Conservation (phyloP, 1,139 yeast genomes). For the Saccharomyces hybrid region DNA sequence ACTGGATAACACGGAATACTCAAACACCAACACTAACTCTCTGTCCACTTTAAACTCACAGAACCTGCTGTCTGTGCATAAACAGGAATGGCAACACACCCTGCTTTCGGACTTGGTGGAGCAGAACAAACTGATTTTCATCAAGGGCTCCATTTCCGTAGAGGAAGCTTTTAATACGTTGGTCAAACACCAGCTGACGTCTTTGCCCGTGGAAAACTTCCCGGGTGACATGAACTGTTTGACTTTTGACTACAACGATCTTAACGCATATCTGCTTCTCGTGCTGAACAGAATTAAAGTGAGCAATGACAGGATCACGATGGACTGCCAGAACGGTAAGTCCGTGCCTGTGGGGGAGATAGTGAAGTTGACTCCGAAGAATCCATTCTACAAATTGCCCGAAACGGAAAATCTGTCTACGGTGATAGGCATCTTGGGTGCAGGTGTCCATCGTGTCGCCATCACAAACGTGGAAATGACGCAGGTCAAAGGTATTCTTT, state of each 20-base stretch:
- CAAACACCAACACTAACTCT: conserved; percentile 13
- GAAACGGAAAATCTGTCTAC: conserved; percentile 60
- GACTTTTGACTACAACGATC: conserved; percentile 76
- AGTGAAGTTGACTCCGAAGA: conserved; percentile 63
- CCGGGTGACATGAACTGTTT: conserved; percentile 47
- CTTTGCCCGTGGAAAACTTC: conserved; percentile 57
- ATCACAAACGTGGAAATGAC: conserved; percentile 49
- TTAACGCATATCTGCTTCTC: conserved; percentile 63
- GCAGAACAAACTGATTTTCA: conserved; percentile 57
- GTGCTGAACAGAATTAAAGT: conserved; percentile 52
- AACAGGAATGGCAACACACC: conserved; percentile 53
- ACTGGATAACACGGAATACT: conserved; percentile 6
- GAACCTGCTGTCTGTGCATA: not conserved
- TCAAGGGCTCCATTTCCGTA: conserved; percentile 52
- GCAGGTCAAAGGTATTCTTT: conserved; percentile 64
- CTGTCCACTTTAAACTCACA: not conserved
- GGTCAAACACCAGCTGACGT: conserved; percentile 56
- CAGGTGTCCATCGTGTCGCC: conserved; percentile 90
- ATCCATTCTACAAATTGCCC: conserved; percentile 70
- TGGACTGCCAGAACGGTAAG: conserved; percentile 6
- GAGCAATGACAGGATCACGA: not conserved
- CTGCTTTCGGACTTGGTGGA: conserved; percentile 61
- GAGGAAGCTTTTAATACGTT: conserved; percentile 72
- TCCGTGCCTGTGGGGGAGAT: conserved; percentile 30
- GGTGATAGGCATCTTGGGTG: conserved; percentile 79